Evolutionary conservation across 2,329 filamentous ascomycete species (phyloP), one percentile per base, ranked within the genome.

Genomic region (Botrytis porri): DNA sequence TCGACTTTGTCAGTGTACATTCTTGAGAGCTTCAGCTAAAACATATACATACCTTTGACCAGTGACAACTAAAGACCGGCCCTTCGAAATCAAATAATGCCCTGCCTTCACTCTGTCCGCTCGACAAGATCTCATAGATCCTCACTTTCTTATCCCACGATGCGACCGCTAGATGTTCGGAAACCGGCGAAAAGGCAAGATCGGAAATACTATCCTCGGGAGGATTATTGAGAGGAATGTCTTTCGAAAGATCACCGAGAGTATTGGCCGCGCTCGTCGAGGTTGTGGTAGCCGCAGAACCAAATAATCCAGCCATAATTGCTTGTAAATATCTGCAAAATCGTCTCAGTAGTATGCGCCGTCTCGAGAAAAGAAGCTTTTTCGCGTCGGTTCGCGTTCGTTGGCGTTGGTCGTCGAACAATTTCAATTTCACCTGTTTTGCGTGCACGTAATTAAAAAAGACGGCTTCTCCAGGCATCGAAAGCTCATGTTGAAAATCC

Each of bases 131-230:
- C 83, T 98, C 94, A 84, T 98, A 99, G 81, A 99, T 95, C 80
- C 95, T 92, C 76, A 98, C 94, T 82, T 97, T 97, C 85, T 97
- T 97, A 84, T 99, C 96, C 96, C 96, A 99, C 79, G 94, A 97
- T 65, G 94, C 86, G 51, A 98, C 93, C 37, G 95, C 94, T 29
- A 99, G 87, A 81, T 97, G 92, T 79, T 98, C 94, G 77, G 84
- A 88, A 70, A 86, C 86, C 1, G 92, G 89, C 22, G 92, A 95
- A 84, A 98, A 99, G 66, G 89, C 86, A 74, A 99, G 87, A 81
- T 94, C 93, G 51, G 95, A 95, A 80, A 98, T 92, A 82, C 92
- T 93, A 83, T 99, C 96, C 77, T 93, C 91, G 35, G 96, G 96
- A 22, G 93, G 92, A 76, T 91, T 88, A 74, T 85, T 88, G 72